Evolutionary conservation across 2,329 filamentous ascomycete species (phyloP).

Genomic region (Zymoseptoria ardabiliae): DNA sequence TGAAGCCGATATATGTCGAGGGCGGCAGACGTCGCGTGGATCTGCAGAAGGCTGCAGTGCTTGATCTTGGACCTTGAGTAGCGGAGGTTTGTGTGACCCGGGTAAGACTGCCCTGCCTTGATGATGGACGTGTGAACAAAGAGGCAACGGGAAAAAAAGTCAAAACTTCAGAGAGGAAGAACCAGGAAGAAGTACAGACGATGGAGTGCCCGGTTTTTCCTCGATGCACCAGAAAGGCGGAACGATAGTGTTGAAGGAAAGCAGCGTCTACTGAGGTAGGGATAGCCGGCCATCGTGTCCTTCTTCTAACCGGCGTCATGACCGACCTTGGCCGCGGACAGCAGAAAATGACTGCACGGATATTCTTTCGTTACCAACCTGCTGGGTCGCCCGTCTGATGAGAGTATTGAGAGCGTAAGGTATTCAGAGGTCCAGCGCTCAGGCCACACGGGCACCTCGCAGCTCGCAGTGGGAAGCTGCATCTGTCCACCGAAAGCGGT

Average conservation of each 20-base stretch:
- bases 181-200: constrained; percentile 12
- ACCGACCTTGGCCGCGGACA: constrained; percentile 23
- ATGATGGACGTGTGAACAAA: constrained; percentile 20
- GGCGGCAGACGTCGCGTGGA: constrained; percentile 9
- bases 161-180: constrained; percentile 10
- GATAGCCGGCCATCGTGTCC: constrained; percentile 20
- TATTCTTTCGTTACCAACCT: constrained; percentile 29
- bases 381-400: constrained; percentile 30
- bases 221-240: constrained; percentile 16
- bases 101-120: constrained; percentile 16
- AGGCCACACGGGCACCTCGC: constrained; percentile 34
- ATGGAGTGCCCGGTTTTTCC: constrained; percentile 6
- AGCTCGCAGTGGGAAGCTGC: constrained; percentile 42
- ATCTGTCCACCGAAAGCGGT: constrained; percentile 36
- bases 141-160: constrained; percentile 17
- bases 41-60: constrained; percentile 12
- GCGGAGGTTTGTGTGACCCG: constrained; percentile 17
- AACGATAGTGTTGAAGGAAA: constrained; percentile 17
- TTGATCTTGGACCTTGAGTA: constrained; percentile 12
- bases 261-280: constrained; percentile 23
- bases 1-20: constrained; percentile 18
- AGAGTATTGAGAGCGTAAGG: constrained; percentile 31
- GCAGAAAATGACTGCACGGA: constrained; percentile 22
- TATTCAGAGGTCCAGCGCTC: constrained; percentile 34
- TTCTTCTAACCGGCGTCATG: constrained; percentile 24